These are phyloP conservation scores for Talaromyces wortmannii DNA, from an alignment of 495 filamentous ascomycete genomes.

Conservation along the genomic window DNA sequence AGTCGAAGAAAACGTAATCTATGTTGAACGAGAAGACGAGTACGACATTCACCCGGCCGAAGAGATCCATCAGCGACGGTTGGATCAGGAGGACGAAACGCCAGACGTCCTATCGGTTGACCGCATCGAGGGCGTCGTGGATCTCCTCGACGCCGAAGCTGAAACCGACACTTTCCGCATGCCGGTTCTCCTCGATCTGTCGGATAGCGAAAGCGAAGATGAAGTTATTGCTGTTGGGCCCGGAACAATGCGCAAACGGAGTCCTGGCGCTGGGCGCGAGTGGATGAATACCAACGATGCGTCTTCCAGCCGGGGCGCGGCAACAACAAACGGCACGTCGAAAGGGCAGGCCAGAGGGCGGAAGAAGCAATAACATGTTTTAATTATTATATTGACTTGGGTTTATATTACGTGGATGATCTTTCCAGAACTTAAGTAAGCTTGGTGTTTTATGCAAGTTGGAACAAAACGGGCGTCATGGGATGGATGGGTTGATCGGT, in stretches of 20 bases:
- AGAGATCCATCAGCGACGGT: conserved; percentile 82
- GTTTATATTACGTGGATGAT: no score
- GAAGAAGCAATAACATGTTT: conserved; percentile 6
- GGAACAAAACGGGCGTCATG: no score
- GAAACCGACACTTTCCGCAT: conserved; percentile 67
- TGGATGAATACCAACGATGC: conserved; percentile 41
- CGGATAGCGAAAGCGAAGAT: conserved; percentile 71
- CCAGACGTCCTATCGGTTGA: conserved; percentile 81
- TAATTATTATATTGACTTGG: no score
- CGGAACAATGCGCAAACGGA: conserved; percentile 76
- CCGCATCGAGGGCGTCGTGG: conserved; percentile 32
- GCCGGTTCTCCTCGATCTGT: conserved; percentile 80
- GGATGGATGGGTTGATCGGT: no score
- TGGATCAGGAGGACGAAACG: conserved; percentile 84
- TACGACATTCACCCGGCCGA: conserved; percentile 96
- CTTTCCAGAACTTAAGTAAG: no score
- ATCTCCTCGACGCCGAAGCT: conserved; percentile 24
- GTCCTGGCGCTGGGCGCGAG: conserved; percentile 50
- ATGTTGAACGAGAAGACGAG: conserved; percentile 90
- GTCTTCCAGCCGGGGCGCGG: not conserved
- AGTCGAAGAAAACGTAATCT: conserved; percentile 97
- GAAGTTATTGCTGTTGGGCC: conserved; percentile 81
- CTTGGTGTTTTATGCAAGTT: no score
- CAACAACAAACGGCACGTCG: conserved; percentile 16
- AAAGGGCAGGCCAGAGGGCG: conserved; percentile 13